Base-by-base conservation (phyloP, 2,329 filamentous ascomycete genomes). In the Fusarium poae region DNA sequence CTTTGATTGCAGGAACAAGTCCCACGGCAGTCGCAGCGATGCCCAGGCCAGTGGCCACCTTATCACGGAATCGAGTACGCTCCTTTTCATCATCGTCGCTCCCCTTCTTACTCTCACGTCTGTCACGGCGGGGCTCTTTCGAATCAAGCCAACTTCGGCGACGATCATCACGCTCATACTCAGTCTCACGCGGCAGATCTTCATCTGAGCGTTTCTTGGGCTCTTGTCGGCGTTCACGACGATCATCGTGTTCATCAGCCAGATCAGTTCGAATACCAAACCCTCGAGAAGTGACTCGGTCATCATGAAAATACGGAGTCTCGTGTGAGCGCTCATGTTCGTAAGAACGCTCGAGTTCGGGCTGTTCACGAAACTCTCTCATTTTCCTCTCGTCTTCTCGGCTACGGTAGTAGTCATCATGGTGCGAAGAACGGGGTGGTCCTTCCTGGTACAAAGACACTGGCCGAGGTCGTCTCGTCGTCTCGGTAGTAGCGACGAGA, bases 381-480 rank as follows among this genome's bases (percentile, higher is more conserved):
- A 81, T 80, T 34, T 76, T 63, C 10, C 80, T 78, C 51, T 84
- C 82, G 29, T 86, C 83, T 8, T 86, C 84, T 27, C 82, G 82
- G 25, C 78, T 78, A 27, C 83, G 82, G 67, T 85, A 82, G 56
- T 81, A 81, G 6, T 86, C 83, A 40, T 86, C 84, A 10, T 81
- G 77, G 51, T 84, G 82, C 10, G 77, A 75, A 18, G 80, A 77
- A 10, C 82, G 80, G 9, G 81, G 77, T 18, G 80, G 76, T 1
- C 79, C 75, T 40, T 89, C 86, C 65, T 87, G 84, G 54, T 86
- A 85, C 15, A 88, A 77, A 2, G 85, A 87, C 5, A 86, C 80
- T 45, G 82, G 85, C 11, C 84, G 81, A 30, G 81, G 59, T 7
- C 78, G 75, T 40, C 77, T 74, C 27, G 54, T 75, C 34, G 37